phyloP scores from a whole-genome alignment of 805 yeast genomes.

The Suhomyces faveliae region DNA sequence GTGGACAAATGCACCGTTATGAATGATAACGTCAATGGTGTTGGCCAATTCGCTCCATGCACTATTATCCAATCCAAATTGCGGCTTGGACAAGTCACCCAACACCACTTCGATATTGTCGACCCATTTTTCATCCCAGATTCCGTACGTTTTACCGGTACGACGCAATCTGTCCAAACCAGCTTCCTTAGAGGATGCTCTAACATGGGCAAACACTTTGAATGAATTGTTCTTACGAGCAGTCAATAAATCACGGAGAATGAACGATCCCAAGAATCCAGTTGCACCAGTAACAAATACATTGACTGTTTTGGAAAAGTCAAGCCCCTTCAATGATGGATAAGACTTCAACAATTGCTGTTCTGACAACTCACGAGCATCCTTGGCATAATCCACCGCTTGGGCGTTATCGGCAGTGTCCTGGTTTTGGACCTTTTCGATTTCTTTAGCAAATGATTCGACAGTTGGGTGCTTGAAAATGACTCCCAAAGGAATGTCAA shows the following conservation, averaged over 20 bases:
- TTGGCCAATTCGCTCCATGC: constrained; percentile 60
- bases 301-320: constrained; percentile 40
- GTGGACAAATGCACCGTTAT: constrained; percentile 97
- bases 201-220: constrained; percentile 81
- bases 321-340: constrained; percentile 41
- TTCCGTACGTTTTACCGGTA: constrained; percentile 80
- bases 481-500: constrained; percentile 86
- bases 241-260: constrained; percentile 69
- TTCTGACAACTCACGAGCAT: constrained; percentile 58
- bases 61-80: constrained; percentile 63
- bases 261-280: constrained; percentile 92
- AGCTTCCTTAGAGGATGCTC: constrained; percentile 67
- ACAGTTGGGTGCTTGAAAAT: constrained; percentile 90
- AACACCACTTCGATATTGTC: constrained; percentile 65
- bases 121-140: constrained; percentile 65
- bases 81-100: constrained; percentile 74
- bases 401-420: constrained; percentile 27
- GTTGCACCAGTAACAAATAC: constrained; percentile 94
- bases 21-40: constrained; percentile 78
- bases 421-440: constrained; percentile 51
- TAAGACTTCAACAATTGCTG: constrained; percentile 44
- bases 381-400: constrained; percentile 58
- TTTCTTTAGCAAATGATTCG: constrained; percentile 69
- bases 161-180: constrained; percentile 76
- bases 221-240: constrained; percentile 50